These are phyloP conservation scores for Globisporangium heterothallicum DNA, from an alignment of 352 stramenopile species.

Conservation along the genomic window DNA sequence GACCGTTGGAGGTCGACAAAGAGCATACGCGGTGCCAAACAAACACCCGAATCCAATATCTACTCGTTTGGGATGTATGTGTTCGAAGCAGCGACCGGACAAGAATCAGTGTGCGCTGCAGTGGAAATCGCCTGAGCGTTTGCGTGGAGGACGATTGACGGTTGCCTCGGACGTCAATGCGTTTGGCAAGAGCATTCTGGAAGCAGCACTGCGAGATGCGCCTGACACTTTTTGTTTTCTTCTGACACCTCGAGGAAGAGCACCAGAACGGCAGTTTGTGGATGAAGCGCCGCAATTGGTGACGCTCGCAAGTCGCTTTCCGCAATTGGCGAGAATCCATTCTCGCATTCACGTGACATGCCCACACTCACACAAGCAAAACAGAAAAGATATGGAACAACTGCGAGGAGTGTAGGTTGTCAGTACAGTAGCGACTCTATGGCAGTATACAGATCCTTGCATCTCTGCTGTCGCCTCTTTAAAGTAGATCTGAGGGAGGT, in stretches of 20 bases:
- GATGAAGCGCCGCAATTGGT: background rate
- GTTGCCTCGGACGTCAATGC: conserved; percentile 20
- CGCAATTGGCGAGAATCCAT: background rate
- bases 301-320: background rate
- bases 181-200: conserved; percentile 18
- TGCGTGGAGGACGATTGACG: background rate
- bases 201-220: conserved; percentile 1
- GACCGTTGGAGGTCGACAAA: background rate
- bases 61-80: too few relatives aligned
- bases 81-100: too few relatives aligned
- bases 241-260: background rate
- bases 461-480: too few relatives aligned
- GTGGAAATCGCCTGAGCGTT: conserved; percentile 14
- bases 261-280: background rate
- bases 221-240: background rate
- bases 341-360: background rate
- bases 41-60: too few relatives aligned
- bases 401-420: background rate
- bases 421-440: background rate
- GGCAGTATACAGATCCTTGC: too few relatives aligned
- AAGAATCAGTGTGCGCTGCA: too few relatives aligned
- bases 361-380: too few relatives aligned
- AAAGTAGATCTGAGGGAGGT: too few relatives aligned
- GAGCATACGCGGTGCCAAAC: background rate
- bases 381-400: too few relatives aligned